phyloP scores from a whole-genome alignment of 2,329 filamentous ascomycete genomes.

The Trichoderma sp. region DNA sequence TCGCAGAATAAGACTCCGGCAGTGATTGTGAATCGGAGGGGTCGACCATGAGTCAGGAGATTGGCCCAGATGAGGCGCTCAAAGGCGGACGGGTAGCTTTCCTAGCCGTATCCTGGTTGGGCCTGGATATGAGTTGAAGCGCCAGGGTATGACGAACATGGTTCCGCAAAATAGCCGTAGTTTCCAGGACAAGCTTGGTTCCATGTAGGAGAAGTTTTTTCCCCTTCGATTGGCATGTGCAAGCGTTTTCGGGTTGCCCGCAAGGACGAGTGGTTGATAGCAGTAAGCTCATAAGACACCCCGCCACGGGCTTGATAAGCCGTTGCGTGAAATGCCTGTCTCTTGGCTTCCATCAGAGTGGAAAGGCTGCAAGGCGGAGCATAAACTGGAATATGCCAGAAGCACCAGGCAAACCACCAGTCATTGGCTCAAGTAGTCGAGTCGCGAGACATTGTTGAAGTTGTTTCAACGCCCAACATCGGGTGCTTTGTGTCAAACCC shows the following conservation, averaged over 20 bases:
- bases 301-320: conserved; percentile 2
- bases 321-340: background rate
- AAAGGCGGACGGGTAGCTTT: background rate
- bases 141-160: conserved; percentile 9
- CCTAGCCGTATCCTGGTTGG: background rate
- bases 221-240: conserved; percentile 17
- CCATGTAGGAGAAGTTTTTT: background rate
- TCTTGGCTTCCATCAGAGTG: background rate
- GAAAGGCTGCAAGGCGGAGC: background rate
- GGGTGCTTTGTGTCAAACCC: background rate
- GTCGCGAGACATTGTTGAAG: conserved; percentile 16
- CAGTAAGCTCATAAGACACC: conserved; percentile 2
- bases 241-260: background rate
- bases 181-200: conserved; percentile 1
- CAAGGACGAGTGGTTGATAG: background rate
- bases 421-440: background rate
- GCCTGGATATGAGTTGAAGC: background rate
- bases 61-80: background rate
- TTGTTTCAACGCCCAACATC: background rate
- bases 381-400: background rate
- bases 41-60: background rate
- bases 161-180: conserved; percentile 18
- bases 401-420: background rate
- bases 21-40: background rate
- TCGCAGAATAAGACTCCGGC: background rate